These are phyloP conservation scores for Mycosphaerella sp. DNA, from an alignment of 2,329 filamentous ascomycete species.

Conservation along the genomic window DNA sequence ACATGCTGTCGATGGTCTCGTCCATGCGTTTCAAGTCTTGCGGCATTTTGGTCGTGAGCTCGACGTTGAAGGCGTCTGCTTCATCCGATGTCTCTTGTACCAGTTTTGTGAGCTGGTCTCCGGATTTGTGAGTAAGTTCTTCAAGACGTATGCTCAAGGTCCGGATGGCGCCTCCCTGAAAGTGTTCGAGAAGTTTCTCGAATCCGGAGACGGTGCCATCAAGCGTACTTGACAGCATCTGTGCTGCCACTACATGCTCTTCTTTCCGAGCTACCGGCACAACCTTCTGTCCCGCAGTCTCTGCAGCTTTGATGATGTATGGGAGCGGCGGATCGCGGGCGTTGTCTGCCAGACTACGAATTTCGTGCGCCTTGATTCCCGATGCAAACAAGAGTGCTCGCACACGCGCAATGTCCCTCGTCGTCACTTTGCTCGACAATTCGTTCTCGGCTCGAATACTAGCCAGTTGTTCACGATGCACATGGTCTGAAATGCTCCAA, in stretches of 20 bases:
- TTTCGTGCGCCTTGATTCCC: constrained; percentile 83
- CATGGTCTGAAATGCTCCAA: constrained; percentile 54
- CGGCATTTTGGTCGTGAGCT: constrained; percentile 69
- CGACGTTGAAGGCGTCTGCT: constrained; percentile 69
- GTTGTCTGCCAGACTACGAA: constrained; percentile 59
- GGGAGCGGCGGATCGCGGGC: constrained; percentile 29
- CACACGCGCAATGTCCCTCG: constrained; percentile 73
- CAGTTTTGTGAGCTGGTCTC: constrained; percentile 49
- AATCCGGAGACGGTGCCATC: constrained; percentile 37
- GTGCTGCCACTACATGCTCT: constrained; percentile 50
- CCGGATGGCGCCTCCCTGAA: constrained; percentile 44
- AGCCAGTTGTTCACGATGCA: constrained; percentile 28
- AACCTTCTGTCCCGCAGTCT: constrained; percentile 36
- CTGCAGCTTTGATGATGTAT: constrained; percentile 36
- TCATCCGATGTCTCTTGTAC: constrained; percentile 67
- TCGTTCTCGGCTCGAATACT: constrained; percentile 24
- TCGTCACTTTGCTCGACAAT: constrained; percentile 47
- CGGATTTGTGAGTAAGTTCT: constrained; percentile 43
- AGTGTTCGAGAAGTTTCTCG: constrained; percentile 46
- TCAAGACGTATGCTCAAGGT: constrained; percentile 42
- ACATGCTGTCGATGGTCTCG: constrained; percentile 63
- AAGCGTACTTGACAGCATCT: constrained; percentile 45
- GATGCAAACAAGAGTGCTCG: constrained; percentile 71
- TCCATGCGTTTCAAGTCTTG: constrained; percentile 73
- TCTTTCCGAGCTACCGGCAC: constrained; percentile 46